Conservation (phyloP, 1,284 basidiomycete species). For the Xanthoconium separans region DNA sequence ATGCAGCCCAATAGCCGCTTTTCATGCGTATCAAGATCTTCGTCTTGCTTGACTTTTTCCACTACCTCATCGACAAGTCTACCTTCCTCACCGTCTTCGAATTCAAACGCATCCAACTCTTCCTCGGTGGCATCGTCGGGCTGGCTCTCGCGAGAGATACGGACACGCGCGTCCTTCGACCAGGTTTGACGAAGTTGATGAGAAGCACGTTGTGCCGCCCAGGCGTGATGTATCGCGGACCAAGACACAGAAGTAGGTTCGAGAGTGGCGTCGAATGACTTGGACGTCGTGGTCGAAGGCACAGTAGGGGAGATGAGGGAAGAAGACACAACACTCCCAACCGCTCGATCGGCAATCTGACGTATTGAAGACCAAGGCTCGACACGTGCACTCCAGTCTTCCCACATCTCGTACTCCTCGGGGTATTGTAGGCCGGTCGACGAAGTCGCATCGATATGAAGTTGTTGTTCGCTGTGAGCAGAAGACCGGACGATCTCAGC, state of each 20-base stretch:
- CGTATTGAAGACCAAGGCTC: constrained; percentile 68
- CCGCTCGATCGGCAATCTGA: constrained; percentile 69
- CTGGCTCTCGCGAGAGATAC: constrained; percentile 37
- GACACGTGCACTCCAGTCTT: constrained; percentile 67
- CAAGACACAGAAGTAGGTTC: constrained; percentile 63
- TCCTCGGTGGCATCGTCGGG: constrained; percentile 43
- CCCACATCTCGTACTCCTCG: constrained; percentile 55
- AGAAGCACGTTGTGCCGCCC: constrained; percentile 53
- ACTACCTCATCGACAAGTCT: constrained; percentile 61
- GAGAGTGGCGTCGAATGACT: constrained; percentile 38
- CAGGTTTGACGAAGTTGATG: constrained; percentile 56
- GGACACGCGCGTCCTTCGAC: constrained; percentile 54
- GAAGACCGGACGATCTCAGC: constrained; percentile 15
- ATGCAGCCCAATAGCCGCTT: constrained; percentile 79
- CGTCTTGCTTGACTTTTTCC: constrained; percentile 71
- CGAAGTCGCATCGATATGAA: background rate
- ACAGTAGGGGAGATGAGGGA: constrained; percentile 20
- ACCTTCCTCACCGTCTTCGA: constrained; percentile 38
- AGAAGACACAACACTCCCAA: constrained; percentile 61
- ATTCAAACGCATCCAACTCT: constrained; percentile 31
- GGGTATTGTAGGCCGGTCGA: constrained; percentile 12
- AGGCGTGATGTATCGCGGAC: constrained; percentile 60
- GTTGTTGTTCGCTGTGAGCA: constrained; percentile 10
- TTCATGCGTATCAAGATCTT: constrained; percentile 75
- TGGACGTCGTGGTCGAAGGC: constrained; percentile 12